These are phyloP conservation scores for Brachypodium distachyon DNA, from an alignment of 202 grass and related monocot species.

Conservation along the genomic window DNA sequence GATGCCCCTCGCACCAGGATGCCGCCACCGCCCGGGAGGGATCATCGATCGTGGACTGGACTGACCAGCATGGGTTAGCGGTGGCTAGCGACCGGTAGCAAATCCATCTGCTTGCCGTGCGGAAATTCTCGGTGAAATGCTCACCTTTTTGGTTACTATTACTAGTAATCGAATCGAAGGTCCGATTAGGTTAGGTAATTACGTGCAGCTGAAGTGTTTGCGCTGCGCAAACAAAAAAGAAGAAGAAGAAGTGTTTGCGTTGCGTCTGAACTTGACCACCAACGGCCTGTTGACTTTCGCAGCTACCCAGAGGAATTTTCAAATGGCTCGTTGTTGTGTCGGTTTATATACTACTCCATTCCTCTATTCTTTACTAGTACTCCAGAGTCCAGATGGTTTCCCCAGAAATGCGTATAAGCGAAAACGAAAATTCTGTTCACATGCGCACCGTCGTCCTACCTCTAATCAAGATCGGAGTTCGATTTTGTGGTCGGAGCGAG, in stretches of 20 bases:
- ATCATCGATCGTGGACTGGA: not conserved
- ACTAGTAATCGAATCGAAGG: too few relatives aligned
- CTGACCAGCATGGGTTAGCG: not conserved
- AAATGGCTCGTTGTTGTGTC: not conserved
- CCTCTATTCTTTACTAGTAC: too few relatives aligned
- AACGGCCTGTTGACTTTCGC: constrained; percentile 17
- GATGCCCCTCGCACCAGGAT: not conserved
- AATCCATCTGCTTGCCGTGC: not conserved
- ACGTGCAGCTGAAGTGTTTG: not conserved
- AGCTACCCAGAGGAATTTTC: not conserved
- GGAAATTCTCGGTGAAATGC: not conserved
- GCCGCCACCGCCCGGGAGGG: not conserved
- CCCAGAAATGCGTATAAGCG: not conserved
- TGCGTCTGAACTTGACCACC: constrained; percentile 12
- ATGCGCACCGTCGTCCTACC: not conserved
- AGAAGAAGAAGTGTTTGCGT: not conserved
- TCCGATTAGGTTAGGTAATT: not conserved
- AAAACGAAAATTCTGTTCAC: not conserved
- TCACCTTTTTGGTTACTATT: too few relatives aligned
- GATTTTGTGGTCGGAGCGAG: too few relatives aligned
- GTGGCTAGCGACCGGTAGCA: not conserved
- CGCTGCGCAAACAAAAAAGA: too few relatives aligned
- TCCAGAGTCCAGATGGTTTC: too few relatives aligned
- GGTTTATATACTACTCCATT: constrained; percentile 12
- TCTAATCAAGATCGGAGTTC: not conserved